Percentiles rank a stretch among this genome's conserved stretches.
Evolutionary conservation across 805 yeast species (phyloP).

Genomic region (Tetrapisispora nanseiensis): DNA sequence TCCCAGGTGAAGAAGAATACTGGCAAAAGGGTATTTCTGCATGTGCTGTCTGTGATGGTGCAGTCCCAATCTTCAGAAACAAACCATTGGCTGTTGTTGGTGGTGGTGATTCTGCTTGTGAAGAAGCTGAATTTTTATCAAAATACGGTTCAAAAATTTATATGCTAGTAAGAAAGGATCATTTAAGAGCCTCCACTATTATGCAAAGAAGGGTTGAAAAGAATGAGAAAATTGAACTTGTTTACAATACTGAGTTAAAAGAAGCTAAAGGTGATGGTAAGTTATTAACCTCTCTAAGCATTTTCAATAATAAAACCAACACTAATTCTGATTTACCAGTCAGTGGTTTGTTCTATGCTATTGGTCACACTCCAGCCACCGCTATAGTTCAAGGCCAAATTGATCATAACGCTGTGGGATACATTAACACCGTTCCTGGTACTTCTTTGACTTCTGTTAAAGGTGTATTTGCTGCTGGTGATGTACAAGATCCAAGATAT

Average conservation of each 20-base stretch:
- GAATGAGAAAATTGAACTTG: slow-evolving; percentile 82
- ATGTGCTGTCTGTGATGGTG: slow-evolving; percentile 99
- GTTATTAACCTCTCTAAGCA: slow-evolving; percentile 51
- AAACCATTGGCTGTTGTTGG: slow-evolving; percentile 96
- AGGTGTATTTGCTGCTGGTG: slow-evolving; percentile 98
- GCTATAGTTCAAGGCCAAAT: slow-evolving; percentile 65
- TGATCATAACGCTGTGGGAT: slow-evolving; percentile 80
- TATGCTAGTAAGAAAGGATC: slow-evolving; percentile 88
- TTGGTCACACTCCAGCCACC: slow-evolving; percentile 97
- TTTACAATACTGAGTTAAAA: slow-evolving; percentile 73
- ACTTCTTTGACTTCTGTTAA: slow-evolving; percentile 76
- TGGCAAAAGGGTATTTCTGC: slow-evolving; percentile 99
- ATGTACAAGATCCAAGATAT: slow-evolving; percentile 92
- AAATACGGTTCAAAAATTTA: slow-evolving; percentile 95
- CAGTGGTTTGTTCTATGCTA: slow-evolving; percentile 93
- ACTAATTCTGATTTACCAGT: slow-evolving; percentile 62
- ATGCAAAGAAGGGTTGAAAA: slow-evolving; percentile 88
- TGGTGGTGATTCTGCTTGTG: slow-evolving; percentile 99
- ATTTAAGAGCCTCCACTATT: slow-evolving; percentile 86
- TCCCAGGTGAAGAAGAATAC: slow-evolving; percentile 95
- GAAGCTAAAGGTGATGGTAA: slow-evolving; percentile 96
- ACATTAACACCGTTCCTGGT: slow-evolving; percentile 85
- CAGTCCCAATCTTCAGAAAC: slow-evolving; percentile 96
- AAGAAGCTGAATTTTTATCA: slow-evolving; percentile 94
- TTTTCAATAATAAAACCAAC: slow-evolving; percentile 64